phyloP scores from a whole-genome alignment of 345 rosid genomes.

The Acer saccharum region DNA sequence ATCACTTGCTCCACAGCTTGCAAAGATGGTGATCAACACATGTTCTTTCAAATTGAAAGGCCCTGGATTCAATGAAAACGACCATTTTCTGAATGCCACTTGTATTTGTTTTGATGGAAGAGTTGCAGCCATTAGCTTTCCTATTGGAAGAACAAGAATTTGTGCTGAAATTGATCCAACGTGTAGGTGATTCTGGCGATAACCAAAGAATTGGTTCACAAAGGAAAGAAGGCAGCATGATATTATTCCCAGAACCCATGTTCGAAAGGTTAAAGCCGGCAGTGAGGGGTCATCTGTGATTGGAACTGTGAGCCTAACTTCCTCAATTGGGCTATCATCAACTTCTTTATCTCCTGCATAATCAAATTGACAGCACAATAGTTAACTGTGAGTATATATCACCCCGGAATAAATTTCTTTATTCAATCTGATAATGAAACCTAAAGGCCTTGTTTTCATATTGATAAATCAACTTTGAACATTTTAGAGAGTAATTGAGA shows the following conservation, averaged over 20 bases:
- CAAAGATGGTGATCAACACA: constrained; percentile 47
- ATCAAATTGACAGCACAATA: neutral
- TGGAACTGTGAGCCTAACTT: constrained; percentile 46
- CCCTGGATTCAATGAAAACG: constrained; percentile 55
- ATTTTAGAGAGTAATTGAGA: neutral
- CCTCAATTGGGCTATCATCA: constrained; percentile 36
- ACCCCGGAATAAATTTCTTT: neutral
- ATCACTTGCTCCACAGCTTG: constrained; percentile 32
- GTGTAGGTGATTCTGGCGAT: constrained; percentile 31
- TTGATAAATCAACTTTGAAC: neutral
- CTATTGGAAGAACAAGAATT: constrained; percentile 41
- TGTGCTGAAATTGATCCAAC: constrained; percentile 37
- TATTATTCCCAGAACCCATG: constrained; percentile 45
- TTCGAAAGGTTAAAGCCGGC: constrained; percentile 41
- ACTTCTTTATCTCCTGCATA: constrained; percentile 11
- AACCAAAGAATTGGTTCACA: constrained; percentile 41
- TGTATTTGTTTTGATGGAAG: constrained; percentile 23
- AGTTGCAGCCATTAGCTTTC: constrained; percentile 45
- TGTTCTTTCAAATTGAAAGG: constrained; percentile 50
- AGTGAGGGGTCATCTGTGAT: constrained; percentile 37
- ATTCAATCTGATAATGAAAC: neutral
- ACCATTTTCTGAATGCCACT: constrained; percentile 43
- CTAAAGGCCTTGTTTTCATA: neutral
- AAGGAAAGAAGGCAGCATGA: constrained; percentile 34
- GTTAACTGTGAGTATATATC: neutral